A percentile compares a stretch with the other conserved stretches of the same genome.
Evolutionary conservation across 2,329 filamentous ascomycete genomes (phyloP).

Genomic region (Rhinocladiella mackenziei): DNA sequence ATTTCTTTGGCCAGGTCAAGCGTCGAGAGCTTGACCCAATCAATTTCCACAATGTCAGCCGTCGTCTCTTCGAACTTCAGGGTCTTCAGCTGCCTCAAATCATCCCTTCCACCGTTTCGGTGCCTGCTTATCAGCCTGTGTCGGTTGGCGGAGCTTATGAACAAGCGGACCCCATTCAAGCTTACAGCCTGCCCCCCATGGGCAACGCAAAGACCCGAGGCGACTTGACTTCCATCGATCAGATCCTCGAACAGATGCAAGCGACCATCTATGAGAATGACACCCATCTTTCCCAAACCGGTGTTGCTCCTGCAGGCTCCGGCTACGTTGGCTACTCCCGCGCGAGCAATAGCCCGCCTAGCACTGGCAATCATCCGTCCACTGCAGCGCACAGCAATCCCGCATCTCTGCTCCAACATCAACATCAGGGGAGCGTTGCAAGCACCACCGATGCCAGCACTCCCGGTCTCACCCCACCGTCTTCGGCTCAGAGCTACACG

Average conservation of each 20-base stretch:
- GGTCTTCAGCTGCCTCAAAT: constrained; percentile 61
- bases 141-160: constrained; percentile 51
- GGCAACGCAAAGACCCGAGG: constrained; percentile 86
- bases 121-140: constrained; percentile 52
- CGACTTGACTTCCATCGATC: constrained; percentile 89
- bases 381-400: constrained; percentile 39
- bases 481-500: constrained; percentile 59
- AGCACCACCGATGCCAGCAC: constrained; percentile 47
- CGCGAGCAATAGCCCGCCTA: constrained; percentile 53
- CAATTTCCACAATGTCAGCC: constrained; percentile 87
- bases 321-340: constrained; percentile 62
- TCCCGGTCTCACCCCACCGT: constrained; percentile 60
- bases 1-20: constrained; percentile 92
- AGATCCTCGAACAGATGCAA: constrained; percentile 93
- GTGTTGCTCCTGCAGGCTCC: constrained; percentile 68
- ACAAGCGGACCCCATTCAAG: constrained; percentile 60
- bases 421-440: constrained; percentile 34
- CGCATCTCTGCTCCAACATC: constrained; percentile 21
- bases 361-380: constrained; percentile 39
- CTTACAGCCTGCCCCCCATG: constrained; percentile 82
- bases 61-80: constrained; percentile 78
- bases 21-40: constrained; percentile 82
- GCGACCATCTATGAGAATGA: constrained; percentile 92
- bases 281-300: constrained; percentile 69
- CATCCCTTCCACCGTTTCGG: constrained; percentile 44